Base-by-base conservation (phyloP, 2,329 filamentous ascomycete genomes). In the Botryotinia narcissicola region DNA sequence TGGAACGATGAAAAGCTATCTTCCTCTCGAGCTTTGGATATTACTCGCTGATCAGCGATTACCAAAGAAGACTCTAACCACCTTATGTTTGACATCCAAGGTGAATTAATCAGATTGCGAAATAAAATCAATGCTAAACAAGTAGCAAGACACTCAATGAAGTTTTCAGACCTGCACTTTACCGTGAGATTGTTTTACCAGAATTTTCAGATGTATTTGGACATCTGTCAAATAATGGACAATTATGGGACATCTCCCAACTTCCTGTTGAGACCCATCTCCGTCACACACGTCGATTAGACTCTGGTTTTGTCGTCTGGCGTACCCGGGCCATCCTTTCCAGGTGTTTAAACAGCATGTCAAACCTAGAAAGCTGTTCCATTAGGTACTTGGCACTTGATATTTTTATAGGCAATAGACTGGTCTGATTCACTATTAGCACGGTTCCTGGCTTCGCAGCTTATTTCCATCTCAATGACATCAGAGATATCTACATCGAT, bases 91-190 rank as follows among this genome's bases (percentile, higher is more conserved):
- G 3, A 40, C 25, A 32, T 71, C 69, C 16, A 71, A 57, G 51
- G n/a, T 57, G 51, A 57, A 57, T 57, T 18, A 9, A 57, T 29
- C 51, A 18, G 2, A 18, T 57, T 18, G n/a, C 8, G 0, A 32
- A 18, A 3, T 9, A 29, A 7, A 29, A 57, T 2, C 18, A 18
- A 57, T 57, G 51, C 51, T 70, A 9, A 70, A 70, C 40, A 60
- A 37, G 46, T 61, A 40, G 18, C 10, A 70, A 71, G 70, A 71
- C 44, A 40, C 59, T 71, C 37, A 57, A 71, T 42, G 59, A 71
- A 25, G 35, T 71, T 1, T 57, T 57, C 60, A 44, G 35, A 63
- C 60, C 70, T 42, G 44, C 51, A 22, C 70, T 71, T 37, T 63
- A 71, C 22, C 69, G 69, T 54, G 40, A 71, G 29, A 71, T 71